Evolutionary conservation across 2,329 filamentous ascomycete genomes (phyloP), one percentile per base, ranked within the genome.

Genomic region (Dendrostoma leiphaemia): DNA sequence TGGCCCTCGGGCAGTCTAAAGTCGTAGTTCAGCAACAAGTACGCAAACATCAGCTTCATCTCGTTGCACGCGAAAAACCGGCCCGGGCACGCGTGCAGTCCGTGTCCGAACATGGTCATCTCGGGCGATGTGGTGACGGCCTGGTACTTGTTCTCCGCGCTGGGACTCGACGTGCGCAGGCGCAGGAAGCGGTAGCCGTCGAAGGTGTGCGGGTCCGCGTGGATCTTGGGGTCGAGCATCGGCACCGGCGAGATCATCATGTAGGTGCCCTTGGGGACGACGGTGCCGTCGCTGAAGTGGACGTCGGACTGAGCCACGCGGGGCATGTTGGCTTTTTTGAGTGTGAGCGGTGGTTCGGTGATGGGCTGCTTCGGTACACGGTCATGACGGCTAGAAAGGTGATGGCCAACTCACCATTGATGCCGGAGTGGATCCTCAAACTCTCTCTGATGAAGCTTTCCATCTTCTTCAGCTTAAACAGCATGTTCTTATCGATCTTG

Each of bases 151-250:
- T 64, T 57, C 2, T 23, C 53, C 12, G 53, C 56, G 24, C 48
- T 35, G 8, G 26, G 24, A 9, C 64, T 61, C 2, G 60, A 55
- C 51, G 72, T 69, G 3, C 71, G 65, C 9, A 63, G 52, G 2
- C 70, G 64, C 4, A 71, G 70, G 50, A 73, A 77, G 1, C 74
- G 65, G 50, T 74, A 76, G 0, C 72, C 73, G 17, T 76, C 73
- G 57, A 66, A 77, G 23, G 69, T 68, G 7, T 62, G 28, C 0
- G 72, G 64, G 2, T 74, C 67, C 7, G 69, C 65, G 37, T 70
- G 67, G 1, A 41, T 51, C 0, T 67, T 65, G 3, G 51, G 51
- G 41, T 75, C 69, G 26, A 35, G 31, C 41, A 52, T 52, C 17
- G 43, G 50, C 3, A 21, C 15, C 3, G 24, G 43, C 5, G 50